Conservation (phyloP, 208 protist genomes). For the Leishmania arabica region DNA sequence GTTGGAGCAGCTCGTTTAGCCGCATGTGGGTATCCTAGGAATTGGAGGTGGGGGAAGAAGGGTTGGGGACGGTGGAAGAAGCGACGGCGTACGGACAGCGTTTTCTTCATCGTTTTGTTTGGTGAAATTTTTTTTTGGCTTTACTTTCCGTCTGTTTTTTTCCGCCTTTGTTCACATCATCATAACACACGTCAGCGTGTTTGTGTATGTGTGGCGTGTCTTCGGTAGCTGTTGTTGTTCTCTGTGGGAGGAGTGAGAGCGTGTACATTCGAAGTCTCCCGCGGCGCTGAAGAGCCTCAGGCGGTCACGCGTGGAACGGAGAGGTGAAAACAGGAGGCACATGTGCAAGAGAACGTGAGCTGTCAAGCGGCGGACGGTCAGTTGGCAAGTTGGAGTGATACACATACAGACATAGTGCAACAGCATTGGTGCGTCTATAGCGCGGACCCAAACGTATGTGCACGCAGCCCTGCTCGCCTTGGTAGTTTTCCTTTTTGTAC, state of each 20-base stretch:
- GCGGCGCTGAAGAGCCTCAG: background rate
- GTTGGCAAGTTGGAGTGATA: background rate
- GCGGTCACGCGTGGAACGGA: background rate
- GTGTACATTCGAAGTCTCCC: background rate
- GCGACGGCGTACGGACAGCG: background rate
- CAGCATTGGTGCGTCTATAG: background rate
- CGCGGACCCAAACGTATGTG: background rate
- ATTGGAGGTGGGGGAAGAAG: background rate
- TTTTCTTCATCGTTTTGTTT: background rate
- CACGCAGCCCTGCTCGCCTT: background rate
- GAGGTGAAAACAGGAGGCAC: background rate
- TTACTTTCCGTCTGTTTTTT: background rate
- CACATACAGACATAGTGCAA: background rate
- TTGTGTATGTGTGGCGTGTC: background rate
- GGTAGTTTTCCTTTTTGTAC: background rate
- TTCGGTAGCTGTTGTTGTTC: background rate
- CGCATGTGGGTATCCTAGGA: background rate
- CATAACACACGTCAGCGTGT: background rate
- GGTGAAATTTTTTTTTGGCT: background rate
- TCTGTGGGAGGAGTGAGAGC: background rate
- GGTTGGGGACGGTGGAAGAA: background rate
- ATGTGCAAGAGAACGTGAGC: background rate
- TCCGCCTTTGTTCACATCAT: background rate
- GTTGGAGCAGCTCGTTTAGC: background rate
- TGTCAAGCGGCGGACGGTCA: background rate